Evolutionary conservation across 257 asterid genomes (phyloP).

Genomic region (Solanum chilense): DNA sequence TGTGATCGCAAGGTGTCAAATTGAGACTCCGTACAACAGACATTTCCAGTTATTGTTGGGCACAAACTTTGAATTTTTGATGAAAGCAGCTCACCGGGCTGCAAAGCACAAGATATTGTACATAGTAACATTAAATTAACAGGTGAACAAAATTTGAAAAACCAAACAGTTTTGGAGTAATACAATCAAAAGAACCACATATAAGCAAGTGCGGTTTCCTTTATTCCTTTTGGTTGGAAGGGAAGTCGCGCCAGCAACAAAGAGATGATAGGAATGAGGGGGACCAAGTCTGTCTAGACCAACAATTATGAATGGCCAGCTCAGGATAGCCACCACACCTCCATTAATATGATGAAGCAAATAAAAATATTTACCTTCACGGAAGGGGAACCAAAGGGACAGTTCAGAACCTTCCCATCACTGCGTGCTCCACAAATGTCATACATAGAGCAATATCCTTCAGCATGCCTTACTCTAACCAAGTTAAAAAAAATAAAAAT

Average conservation of each 20-base stretch:
- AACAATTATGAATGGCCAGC: neutral
- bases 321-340: neutral
- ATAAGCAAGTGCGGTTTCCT: neutral
- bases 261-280: neutral
- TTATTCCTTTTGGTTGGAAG: neutral
- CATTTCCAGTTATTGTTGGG: conserved; percentile 86
- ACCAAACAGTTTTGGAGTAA: neutral
- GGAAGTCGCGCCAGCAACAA: neutral
- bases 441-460: conserved; percentile 83
- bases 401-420: conserved; percentile 83
- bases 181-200: neutral
- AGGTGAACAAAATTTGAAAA: neutral
- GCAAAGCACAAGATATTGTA: conserved; percentile 8
- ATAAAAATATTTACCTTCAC: conserved; percentile 42
- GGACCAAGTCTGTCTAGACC: neutral
- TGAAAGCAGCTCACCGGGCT: conserved; percentile 78
- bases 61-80: conserved; percentile 92
- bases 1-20: conserved; percentile 69
- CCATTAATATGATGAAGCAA: neutral
- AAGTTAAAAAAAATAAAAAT: neutral
- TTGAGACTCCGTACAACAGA: conserved; percentile 87
- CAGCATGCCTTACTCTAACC: conserved; percentile 49
- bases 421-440: conserved; percentile 78
- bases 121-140: neutral
- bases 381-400: conserved; percentile 69